Evolutionary conservation across 2,329 filamentous ascomycete species (phyloP).

Genomic region (Cadophora malorum): DNA sequence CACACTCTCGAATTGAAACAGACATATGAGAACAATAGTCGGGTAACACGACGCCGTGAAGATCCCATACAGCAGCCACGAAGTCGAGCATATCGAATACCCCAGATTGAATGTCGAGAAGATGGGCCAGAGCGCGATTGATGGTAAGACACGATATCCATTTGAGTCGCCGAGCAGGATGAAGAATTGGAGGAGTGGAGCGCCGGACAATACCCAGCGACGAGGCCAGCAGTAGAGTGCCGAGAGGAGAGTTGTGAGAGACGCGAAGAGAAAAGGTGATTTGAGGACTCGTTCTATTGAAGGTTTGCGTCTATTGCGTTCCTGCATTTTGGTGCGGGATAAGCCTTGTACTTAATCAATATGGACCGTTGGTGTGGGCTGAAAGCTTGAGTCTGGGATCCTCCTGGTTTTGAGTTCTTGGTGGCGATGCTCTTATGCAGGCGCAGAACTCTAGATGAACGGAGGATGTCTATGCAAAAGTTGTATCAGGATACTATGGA

Average conservation of each 20-base stretch:
- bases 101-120: conserved; percentile 53
- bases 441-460: neutral
- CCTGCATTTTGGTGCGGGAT: neutral
- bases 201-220: conserved; percentile 51
- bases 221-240: conserved; percentile 42
- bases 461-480: too few species aligned
- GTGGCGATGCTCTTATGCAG: neutral
- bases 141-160: conserved; percentile 50
- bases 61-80: conserved; percentile 56
- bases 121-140: conserved; percentile 54
- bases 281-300: conserved; percentile 22
- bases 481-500: too few species aligned
- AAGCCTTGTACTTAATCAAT: neutral
- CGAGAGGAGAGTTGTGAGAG: conserved; percentile 26
- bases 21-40: conserved; percentile 49
- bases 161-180: conserved; percentile 46
- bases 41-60: conserved; percentile 53
- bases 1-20: conserved; percentile 52
- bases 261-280: conserved; percentile 31
- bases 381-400: neutral
- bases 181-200: conserved; percentile 47
- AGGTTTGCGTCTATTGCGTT: neutral
- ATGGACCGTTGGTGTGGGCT: neutral
- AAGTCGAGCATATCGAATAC: conserved; percentile 56
- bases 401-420: conserved; percentile 1